Conservation (phyloP, 2,329 filamentous ascomycete genomes). For the Stagonosporopsis rhizophila region DNA sequence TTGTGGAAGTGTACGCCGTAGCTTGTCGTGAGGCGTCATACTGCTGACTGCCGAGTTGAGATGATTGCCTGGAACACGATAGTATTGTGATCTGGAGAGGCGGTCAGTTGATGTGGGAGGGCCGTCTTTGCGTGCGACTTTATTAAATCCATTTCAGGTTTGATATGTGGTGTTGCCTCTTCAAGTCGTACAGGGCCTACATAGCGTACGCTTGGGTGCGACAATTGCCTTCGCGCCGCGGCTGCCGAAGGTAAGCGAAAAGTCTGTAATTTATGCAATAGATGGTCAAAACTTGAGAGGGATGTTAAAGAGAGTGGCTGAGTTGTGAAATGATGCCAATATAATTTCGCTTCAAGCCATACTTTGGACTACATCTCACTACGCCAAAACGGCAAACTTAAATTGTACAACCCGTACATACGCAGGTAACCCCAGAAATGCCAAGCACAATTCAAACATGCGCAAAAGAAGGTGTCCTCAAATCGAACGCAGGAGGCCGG, state of each 20-base stretch:
- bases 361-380: slow-evolving; percentile 7
- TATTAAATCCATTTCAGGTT: neutral
- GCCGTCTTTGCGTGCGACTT: neutral
- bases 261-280: neutral
- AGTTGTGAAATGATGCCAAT: slow-evolving; percentile 4
- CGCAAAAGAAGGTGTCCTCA: slow-evolving; percentile 2
- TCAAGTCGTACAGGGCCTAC: neutral
- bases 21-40: neutral
- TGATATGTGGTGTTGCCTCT: neutral
- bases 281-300: neutral
- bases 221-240: neutral
- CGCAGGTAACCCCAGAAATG: slow-evolving; percentile 7
- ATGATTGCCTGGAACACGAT: neutral
- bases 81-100: neutral
- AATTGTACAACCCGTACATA: slow-evolving; percentile 10
- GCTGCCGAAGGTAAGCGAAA: slow-evolving; percentile 1
- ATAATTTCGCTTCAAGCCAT: slow-evolving; percentile 9
- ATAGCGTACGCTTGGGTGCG: neutral
- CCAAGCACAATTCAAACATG: slow-evolving; percentile 7
- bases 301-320: neutral
- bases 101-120: neutral
- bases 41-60: neutral
- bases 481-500: neutral
- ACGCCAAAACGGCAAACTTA: slow-evolving; percentile 4
- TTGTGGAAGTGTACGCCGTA: neutral